These are phyloP conservation scores for Fistulinella prunicolor DNA, from an alignment of 768 basidiomycete species.

Conservation along the genomic window DNA sequence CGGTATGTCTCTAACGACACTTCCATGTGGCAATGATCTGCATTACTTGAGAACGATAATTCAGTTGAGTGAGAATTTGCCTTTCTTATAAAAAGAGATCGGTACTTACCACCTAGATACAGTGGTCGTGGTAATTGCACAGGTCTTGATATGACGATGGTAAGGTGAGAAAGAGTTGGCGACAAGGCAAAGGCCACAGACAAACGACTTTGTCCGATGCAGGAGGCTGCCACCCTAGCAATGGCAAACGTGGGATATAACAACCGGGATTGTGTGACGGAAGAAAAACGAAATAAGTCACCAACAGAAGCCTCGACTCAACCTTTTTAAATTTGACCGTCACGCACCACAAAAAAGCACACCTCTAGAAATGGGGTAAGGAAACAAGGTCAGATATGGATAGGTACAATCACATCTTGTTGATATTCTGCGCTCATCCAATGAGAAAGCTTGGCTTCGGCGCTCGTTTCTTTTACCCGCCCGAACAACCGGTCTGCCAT, in stretches of 20 bases:
- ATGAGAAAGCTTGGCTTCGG: constrained; percentile 4
- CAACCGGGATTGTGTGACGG: not conserved
- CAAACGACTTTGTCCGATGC: no score
- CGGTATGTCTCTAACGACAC: constrained; percentile 57
- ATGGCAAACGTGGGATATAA: not conserved
- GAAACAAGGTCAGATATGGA: constrained; percentile 7
- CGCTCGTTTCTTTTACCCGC: constrained; percentile 1
- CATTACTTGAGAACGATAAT: constrained; percentile 32
- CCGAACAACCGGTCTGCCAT: constrained; percentile 3
- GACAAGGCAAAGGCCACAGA: not conserved
- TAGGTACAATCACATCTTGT: constrained; percentile 18
- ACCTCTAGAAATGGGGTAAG: constrained; percentile 11
- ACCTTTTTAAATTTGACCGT: constrained; percentile 15
- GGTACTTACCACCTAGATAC: constrained; percentile 10
- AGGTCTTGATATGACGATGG: not conserved
- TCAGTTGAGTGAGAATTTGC: not conserved
- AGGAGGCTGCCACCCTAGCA: not conserved
- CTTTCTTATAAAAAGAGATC: not conserved
- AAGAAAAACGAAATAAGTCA: constrained; percentile 3
- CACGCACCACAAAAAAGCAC: not conserved
- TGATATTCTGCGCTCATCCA: not conserved
- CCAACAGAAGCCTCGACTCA: not conserved
- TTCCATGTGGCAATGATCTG: constrained; percentile 46
- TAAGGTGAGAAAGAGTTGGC: not conserved
- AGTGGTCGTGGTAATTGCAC: not conserved